A percentile compares a stretch with the other conserved stretches of the same genome.
phyloP scores from a whole-genome alignment of 768 basidiomycete species.

The Psilocybe tampanensis region DNA sequence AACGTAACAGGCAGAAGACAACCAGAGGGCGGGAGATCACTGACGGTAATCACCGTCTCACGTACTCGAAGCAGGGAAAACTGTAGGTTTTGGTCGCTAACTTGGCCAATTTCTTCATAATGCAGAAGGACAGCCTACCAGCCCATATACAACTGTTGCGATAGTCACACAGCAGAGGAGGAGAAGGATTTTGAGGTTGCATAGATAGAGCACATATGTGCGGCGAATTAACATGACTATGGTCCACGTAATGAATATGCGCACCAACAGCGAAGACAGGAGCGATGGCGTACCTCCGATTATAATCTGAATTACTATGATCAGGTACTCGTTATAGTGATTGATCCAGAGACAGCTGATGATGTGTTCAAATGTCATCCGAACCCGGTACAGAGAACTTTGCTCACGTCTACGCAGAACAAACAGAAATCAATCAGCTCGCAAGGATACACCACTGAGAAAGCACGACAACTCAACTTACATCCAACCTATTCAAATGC shows the following conservation, averaged over 20 bases:
- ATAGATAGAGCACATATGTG: conserved; percentile 13
- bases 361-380: not conserved
- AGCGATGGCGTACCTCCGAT: not conserved
- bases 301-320: conserved; percentile 4
- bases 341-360: not conserved
- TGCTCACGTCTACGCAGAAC: not conserved
- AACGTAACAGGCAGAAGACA: not conserved
- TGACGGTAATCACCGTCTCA: not conserved
- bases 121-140: not conserved
- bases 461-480: not conserved
- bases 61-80: not conserved
- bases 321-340: not conserved
- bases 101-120: no score
- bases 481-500: not conserved
- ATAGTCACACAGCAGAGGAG: conserved; percentile 4
- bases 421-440: no score
- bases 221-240: conserved; percentile 9
- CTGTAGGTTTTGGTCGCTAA: no score
- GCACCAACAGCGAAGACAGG: not conserved
- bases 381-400: not conserved
- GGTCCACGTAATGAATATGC: not conserved
- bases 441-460: not conserved
- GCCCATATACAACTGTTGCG: not conserved
- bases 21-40: not conserved
- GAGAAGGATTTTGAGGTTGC: conserved; percentile 3